Conservation (phyloP, 306 rosid genomes). For the Rosa persica region DNA sequence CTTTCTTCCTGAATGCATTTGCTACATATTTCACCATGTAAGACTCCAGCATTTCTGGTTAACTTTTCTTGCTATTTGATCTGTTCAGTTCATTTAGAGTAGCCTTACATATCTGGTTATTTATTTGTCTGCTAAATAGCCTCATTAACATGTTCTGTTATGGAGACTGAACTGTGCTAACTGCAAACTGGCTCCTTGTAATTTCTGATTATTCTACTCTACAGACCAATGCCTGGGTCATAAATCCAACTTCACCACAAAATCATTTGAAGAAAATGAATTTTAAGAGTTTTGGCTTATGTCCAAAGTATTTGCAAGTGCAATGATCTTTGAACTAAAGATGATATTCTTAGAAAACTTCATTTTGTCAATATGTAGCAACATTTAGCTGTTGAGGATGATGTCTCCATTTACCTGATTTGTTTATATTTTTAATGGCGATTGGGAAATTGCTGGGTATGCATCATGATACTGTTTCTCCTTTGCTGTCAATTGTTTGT, state of each 20-base stretch:
- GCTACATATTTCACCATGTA: slow-evolving; percentile 95
- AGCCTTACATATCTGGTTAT: not conserved
- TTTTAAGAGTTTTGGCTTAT: not conserved
- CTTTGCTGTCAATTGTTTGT: not conserved
- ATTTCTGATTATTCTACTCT: not conserved
- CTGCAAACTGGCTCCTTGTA: not conserved
- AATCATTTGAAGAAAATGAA: not conserved
- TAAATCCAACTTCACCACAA: not conserved
- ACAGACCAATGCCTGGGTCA: not conserved
- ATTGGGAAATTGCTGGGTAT: not conserved
- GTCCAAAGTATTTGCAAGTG: not conserved
- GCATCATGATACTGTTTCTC: not conserved
- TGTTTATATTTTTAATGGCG: not conserved
- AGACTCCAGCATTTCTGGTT: slow-evolving; percentile 33
- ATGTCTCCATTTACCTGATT: not conserved
- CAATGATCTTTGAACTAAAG: not conserved
- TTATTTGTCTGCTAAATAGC: not conserved
- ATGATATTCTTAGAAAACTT: not conserved
- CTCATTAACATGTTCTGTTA: not conserved
- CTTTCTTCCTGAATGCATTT: slow-evolving; percentile 95
- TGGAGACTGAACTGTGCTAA: not conserved
- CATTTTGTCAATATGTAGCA: not conserved
- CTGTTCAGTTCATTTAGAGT: not conserved
- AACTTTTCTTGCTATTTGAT: not conserved
- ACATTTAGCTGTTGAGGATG: not conserved